Base-by-base conservation (phyloP, 352 stramenopile species). In the Pythium insidiosum region DNA sequence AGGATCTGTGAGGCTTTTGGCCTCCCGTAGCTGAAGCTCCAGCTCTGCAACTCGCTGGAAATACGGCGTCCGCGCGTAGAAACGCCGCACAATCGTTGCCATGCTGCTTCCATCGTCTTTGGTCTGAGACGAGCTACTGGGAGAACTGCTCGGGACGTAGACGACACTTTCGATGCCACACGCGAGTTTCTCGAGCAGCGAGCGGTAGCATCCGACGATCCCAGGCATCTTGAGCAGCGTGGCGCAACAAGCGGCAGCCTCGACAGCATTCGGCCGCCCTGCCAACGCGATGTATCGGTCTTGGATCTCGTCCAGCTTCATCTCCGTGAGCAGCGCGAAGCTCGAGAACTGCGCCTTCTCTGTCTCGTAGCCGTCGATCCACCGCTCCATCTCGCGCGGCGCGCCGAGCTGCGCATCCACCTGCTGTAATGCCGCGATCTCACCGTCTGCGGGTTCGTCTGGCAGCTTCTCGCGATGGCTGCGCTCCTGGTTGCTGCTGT, bases 171-270 rank as follows among this genome's bases (percentile, higher is more conserved):
- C 50, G 3, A 91, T 63, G 2, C 76, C 74, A 0, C 60, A 26
- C 0, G 70, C 67, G 34, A 91, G 50, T 42, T 91, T 89, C 25
- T 85, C 60, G 19, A 91, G 58, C 44, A 91, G 39, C 6, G 67
- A 70, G 18, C 25, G 56, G 43, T 89, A 91, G 42, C 68, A 85
- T 1, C 73, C 74, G 12, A 91, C 65, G 22, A 91, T 78, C 0
- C 79, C 79, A 12, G 79, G 76, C 58, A 91, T 85, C 37, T 89
- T 88, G 16, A 84, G 48, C 29, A 91, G 56, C 21, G 73, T 87
- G 7, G 79, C 79, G 45, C 77, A 88, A 39, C 76, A 89, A 1
- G 73, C 76, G 1, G 79, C 79, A 25, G 66, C 73, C 44, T 91
- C 76, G 12, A 91, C 66, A 0, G 74, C 68, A 41, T 85, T 88